Evolutionary conservation across 176 grass and related monocot genomes (phyloP).

Genomic region (Raddia distichophylla): DNA sequence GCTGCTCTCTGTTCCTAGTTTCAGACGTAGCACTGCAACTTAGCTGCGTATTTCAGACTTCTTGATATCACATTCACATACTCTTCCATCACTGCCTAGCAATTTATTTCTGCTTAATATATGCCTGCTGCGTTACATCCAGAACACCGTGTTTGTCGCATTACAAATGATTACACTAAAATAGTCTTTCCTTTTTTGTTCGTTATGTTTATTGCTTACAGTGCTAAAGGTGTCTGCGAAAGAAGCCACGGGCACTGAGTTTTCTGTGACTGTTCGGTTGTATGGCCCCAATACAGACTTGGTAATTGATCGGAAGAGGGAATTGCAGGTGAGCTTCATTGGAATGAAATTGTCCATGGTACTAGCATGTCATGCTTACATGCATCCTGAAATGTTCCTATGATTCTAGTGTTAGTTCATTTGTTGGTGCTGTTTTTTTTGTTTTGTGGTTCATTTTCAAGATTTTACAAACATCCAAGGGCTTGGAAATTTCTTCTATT

Average conservation of each 20-base stretch:
- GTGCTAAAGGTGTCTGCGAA: slow-evolving; percentile 84
- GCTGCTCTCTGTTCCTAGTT: neutral
- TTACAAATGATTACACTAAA: neutral
- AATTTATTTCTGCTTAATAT: slow-evolving; percentile 1
- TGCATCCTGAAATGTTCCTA: neutral
- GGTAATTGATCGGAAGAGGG: slow-evolving; percentile 95
- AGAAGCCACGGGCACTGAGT: slow-evolving; percentile 46
- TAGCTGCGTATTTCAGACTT: neutral
- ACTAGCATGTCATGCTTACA: neutral
- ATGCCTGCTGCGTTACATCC: neutral
- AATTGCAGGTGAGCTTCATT: slow-evolving; percentile 61
- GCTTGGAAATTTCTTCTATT: neutral
- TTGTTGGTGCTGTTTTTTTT: neutral
- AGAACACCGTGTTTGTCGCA: neutral
- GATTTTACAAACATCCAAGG: neutral
- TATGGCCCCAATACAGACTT: slow-evolving; percentile 94
- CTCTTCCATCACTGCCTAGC: neutral
- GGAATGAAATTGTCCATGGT: neutral
- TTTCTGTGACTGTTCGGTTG: slow-evolving; percentile 76
- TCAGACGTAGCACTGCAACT: neutral
- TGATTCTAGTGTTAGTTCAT: slow-evolving; percentile 14
- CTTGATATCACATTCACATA: neutral
- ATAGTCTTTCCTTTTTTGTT: neutral
- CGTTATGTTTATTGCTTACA: slow-evolving; percentile 42
- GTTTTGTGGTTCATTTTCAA: neutral